Conservation (phyloP, 2,329 filamentous ascomycete genomes). For the Clarireedia monteithiana region DNA sequence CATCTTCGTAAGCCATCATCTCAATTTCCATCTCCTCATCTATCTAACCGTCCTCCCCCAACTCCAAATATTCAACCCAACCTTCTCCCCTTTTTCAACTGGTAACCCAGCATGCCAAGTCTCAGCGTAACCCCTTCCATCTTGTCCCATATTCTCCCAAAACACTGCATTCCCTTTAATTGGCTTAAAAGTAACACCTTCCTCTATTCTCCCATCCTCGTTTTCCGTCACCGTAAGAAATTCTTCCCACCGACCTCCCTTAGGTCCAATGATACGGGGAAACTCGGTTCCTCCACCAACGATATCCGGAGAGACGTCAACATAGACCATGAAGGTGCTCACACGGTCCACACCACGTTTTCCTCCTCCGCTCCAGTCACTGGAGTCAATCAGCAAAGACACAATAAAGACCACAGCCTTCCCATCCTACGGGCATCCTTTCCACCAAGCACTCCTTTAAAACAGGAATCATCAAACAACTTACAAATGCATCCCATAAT, state of each 20-base stretch:
- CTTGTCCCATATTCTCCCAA: slow-evolving; percentile 50
- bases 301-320: slow-evolving; percentile 35
- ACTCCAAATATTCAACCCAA: slow-evolving; percentile 58
- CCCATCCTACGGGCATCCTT: too few relatives aligned
- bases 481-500: slow-evolving; percentile 35
- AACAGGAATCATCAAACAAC: background rate
- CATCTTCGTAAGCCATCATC: background rate
- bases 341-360: slow-evolving; percentile 35
- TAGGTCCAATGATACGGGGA: slow-evolving; percentile 38
- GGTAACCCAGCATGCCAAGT: slow-evolving; percentile 55
- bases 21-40: background rate
- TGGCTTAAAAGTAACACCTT: slow-evolving; percentile 49
- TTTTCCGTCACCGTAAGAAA: slow-evolving; percentile 45
- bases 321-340: slow-evolving; percentile 56
- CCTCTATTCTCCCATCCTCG: slow-evolving; percentile 17
- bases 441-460: background rate
- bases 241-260: slow-evolving; percentile 42
- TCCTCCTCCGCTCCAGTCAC: slow-evolving; percentile 45
- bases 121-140: slow-evolving; percentile 49
- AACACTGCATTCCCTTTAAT: slow-evolving; percentile 51
- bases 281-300: slow-evolving; percentile 55
- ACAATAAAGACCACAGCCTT: background rate
- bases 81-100: slow-evolving; percentile 46
- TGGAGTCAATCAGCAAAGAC: slow-evolving; percentile 37
- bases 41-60: slow-evolving; percentile 33